Evolutionary conservation across 2,329 filamentous ascomycete species (phyloP).

Genomic region (Akanthomyces dipterigenus): DNA sequence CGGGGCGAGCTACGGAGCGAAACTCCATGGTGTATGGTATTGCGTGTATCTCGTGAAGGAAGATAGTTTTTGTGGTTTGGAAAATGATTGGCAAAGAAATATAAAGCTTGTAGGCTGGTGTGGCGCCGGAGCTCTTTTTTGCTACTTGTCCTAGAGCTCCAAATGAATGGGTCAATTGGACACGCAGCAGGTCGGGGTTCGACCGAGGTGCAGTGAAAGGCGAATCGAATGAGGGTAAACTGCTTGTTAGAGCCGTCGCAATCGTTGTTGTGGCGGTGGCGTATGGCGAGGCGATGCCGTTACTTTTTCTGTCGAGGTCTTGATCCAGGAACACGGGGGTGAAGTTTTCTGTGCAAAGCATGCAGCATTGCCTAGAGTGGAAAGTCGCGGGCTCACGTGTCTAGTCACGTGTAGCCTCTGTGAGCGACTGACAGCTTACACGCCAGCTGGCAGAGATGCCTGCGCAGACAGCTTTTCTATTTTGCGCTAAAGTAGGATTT

Average conservation of each 20-base stretch:
- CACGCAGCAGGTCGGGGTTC: not conserved
- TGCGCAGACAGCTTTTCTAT: too few relatives aligned
- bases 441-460: not conserved
- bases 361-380: slow-evolving; percentile 10
- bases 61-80: not conserved
- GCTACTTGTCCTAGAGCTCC: slow-evolving; percentile 5
- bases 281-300: not conserved
- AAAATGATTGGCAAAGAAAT: too few relatives aligned
- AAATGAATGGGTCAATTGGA: slow-evolving; percentile 11
- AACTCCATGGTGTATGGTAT: slow-evolving; percentile 30
- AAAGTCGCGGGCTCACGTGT: not conserved
- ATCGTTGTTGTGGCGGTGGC: not conserved
- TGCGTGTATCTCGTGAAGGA: not conserved
- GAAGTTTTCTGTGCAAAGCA: slow-evolving; percentile 12
- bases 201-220: too few relatives aligned
- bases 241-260: not conserved
- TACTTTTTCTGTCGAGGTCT: not conserved
- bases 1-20: slow-evolving; percentile 28
- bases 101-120: not conserved
- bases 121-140: not conserved
- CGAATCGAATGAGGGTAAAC: not conserved
- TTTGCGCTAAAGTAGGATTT: not conserved
- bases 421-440: not conserved
- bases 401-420: not conserved
- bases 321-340: slow-evolving; percentile 5